These are phyloP conservation scores for Striga hermonthica DNA, from an alignment of 305 asterid species.

Conservation along the genomic window DNA sequence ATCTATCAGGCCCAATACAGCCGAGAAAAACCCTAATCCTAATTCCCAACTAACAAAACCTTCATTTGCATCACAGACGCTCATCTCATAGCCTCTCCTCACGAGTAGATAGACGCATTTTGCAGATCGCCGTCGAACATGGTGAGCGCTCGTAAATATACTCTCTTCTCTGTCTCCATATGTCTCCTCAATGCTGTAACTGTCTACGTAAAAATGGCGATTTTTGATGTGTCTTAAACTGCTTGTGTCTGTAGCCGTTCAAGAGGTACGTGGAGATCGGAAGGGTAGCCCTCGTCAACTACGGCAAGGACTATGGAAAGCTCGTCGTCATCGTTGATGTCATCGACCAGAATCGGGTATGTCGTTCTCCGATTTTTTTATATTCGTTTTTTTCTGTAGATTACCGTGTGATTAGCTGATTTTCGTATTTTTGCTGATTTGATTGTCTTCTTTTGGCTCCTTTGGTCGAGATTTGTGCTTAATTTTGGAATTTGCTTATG, in stretches of 20 bases:
- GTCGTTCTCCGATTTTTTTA: not conserved
- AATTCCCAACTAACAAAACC: constrained; percentile 26
- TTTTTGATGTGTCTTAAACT: not conserved
- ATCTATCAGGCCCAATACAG: constrained; percentile 22
- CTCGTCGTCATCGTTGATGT: constrained; percentile 82
- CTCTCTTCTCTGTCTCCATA: too few species aligned
- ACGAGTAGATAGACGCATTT: constrained; percentile 4
- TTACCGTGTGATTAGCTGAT: not conserved
- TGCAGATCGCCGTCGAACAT: constrained; percentile 28
- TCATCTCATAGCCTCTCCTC: constrained; percentile 5
- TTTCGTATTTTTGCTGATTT: not conserved
- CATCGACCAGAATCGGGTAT: constrained; percentile 71
- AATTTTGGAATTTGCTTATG: too few species aligned
- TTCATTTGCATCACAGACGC: not conserved
- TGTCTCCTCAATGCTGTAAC: not conserved
- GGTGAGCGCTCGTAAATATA: constrained; percentile 21
- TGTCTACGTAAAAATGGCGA: not conserved
- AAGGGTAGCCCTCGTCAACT: constrained; percentile 72
- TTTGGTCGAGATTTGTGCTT: too few species aligned
- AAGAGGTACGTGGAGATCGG: constrained; percentile 87
- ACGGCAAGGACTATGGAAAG: constrained; percentile 71
- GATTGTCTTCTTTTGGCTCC: too few species aligned
- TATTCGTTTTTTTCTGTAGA: not conserved
- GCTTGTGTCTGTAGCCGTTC: constrained; percentile 52
- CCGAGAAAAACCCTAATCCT: constrained; percentile 31